A percentile compares a stretch with the other conserved stretches of the same genome.
These are phyloP conservation scores for Malassezia dermatis DNA, from an alignment of 1,284 basidiomycete genomes.

Conservation along the genomic window DNA sequence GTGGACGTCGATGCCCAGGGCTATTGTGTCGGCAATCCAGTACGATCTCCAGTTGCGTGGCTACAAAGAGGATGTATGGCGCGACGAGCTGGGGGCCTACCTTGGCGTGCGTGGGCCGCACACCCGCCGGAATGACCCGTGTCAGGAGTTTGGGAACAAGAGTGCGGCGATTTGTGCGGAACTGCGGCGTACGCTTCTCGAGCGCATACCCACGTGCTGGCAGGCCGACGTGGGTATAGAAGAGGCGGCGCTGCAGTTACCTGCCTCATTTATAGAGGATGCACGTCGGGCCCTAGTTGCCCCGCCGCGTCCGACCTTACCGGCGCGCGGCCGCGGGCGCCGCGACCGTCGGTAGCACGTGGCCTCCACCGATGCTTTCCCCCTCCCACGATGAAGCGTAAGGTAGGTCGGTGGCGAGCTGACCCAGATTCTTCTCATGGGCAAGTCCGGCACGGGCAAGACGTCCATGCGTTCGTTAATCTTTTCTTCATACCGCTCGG, in stretches of 20 bases:
- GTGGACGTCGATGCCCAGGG: slow-evolving; percentile 21
- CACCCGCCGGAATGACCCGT: slow-evolving; percentile 13
- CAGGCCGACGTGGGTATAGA: slow-evolving; percentile 12
- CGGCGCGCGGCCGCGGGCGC: not conserved
- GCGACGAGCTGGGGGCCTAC: slow-evolving; percentile 43
- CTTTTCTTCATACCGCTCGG: slow-evolving; percentile 90
- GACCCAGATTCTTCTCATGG: slow-evolving; percentile 40
- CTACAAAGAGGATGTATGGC: slow-evolving; percentile 29
- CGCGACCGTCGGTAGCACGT: not conserved
- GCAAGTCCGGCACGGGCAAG: slow-evolving; percentile 53
- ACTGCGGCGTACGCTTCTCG: slow-evolving; percentile 17
- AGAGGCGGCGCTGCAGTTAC: not conserved
- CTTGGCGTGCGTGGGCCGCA: slow-evolving; percentile 22
- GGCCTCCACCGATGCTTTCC: not conserved
- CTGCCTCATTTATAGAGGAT: not conserved
- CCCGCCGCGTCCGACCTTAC: not conserved
- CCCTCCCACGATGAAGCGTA: slow-evolving; percentile 19
- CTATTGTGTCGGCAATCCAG: slow-evolving; percentile 26
- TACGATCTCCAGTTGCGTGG: slow-evolving; percentile 33
- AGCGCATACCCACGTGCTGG: slow-evolving; percentile 19
- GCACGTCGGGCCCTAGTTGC: not conserved
- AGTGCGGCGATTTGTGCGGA: slow-evolving; percentile 23
- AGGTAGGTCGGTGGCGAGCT: slow-evolving; percentile 14
- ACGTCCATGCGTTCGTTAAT: slow-evolving; percentile 98
- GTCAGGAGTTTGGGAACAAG: slow-evolving; percentile 33